These are phyloP conservation scores for Colletotrichum melonis DNA, from an alignment of 2,329 filamentous ascomycete genomes.

Conservation along the genomic window DNA sequence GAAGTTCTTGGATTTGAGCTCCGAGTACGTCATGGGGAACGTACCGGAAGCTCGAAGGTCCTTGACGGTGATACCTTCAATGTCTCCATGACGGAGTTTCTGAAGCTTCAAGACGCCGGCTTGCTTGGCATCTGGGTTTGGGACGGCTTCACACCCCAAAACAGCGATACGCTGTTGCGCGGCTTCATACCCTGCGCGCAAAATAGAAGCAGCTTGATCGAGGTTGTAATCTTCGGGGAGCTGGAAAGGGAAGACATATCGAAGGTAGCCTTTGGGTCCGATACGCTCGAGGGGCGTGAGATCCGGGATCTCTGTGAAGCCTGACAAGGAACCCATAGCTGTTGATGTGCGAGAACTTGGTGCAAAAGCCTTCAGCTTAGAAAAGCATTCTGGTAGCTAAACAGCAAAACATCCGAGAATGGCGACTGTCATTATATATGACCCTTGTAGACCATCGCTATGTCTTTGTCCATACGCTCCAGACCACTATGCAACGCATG, in stretches of 20 bases:
- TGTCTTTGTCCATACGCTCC: not conserved
- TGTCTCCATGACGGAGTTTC: constrained; percentile 39
- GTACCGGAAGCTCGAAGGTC: constrained; percentile 39
- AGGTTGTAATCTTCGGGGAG: constrained; percentile 45
- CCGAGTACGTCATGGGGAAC: constrained; percentile 40
- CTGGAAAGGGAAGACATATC: constrained; percentile 46
- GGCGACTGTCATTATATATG: not conserved
- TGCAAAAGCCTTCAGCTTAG: not conserved
- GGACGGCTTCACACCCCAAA: constrained; percentile 46
- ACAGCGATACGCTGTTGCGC: constrained; percentile 44
- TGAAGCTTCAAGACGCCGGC: constrained; percentile 46
- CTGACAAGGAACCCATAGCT: constrained; percentile 14
- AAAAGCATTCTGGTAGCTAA: too few relatives aligned
- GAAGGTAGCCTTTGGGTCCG: constrained; percentile 44
- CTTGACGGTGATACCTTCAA: constrained; percentile 41
- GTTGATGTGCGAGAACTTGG: not conserved
- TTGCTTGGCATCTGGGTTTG: constrained; percentile 44
- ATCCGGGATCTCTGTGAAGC: constrained; percentile 37
- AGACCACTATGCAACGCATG: not conserved
- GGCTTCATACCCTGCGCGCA: constrained; percentile 44
- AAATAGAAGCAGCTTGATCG: constrained; percentile 39
- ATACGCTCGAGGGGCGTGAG: constrained; percentile 44
- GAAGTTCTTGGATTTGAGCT: constrained; percentile 42
- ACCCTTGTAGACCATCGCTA: not conserved
- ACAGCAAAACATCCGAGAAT: too few relatives aligned